Conservation (phyloP, 2,329 filamentous ascomycete species). For the Dactylellina cionopaga region DNA sequence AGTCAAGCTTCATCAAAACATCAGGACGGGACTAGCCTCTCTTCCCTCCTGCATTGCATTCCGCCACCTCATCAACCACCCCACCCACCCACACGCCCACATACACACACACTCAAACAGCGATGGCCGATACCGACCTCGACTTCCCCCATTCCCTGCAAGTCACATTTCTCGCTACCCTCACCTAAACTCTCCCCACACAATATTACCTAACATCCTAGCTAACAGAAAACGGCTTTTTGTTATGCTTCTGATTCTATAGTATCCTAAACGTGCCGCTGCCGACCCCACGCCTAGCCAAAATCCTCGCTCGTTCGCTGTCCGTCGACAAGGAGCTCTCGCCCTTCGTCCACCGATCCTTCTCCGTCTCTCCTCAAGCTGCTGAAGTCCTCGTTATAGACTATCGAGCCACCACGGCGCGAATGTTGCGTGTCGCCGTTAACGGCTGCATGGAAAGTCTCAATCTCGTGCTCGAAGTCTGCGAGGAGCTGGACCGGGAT, state of each 20-base stretch:
- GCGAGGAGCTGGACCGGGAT: constrained; percentile 71
- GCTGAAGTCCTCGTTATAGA: constrained; percentile 67
- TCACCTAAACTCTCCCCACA: constrained; percentile 23
- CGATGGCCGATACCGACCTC: constrained; percentile 7
- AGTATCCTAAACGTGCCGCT: constrained; percentile 82
- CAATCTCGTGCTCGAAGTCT: constrained; percentile 83
- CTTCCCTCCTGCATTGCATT: constrained; percentile 3
- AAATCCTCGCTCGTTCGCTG: constrained; percentile 72
- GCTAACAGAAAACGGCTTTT: neutral
- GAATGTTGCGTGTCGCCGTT: constrained; percentile 93
- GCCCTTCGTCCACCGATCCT: constrained; percentile 77
- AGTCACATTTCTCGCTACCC: too few relatives aligned
- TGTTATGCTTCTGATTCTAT: constrained; percentile 15
- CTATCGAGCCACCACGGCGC: constrained; percentile 89
- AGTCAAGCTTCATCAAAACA: too few relatives aligned
- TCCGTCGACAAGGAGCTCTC: constrained; percentile 90
- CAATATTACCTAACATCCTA: constrained; percentile 10
- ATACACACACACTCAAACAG: neutral
- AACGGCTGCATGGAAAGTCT: constrained; percentile 96
- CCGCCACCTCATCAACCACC: constrained; percentile 25
- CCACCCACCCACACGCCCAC: neutral
- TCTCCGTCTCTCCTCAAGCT: constrained; percentile 60
- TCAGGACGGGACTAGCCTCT: too few relatives aligned
- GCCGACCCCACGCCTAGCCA: constrained; percentile 80
- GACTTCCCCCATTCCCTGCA: constrained; percentile 48